Evolutionary conservation across 2,329 filamentous ascomycete species (phyloP).

Genomic region (Teratosphaeriaceae sp.): DNA sequence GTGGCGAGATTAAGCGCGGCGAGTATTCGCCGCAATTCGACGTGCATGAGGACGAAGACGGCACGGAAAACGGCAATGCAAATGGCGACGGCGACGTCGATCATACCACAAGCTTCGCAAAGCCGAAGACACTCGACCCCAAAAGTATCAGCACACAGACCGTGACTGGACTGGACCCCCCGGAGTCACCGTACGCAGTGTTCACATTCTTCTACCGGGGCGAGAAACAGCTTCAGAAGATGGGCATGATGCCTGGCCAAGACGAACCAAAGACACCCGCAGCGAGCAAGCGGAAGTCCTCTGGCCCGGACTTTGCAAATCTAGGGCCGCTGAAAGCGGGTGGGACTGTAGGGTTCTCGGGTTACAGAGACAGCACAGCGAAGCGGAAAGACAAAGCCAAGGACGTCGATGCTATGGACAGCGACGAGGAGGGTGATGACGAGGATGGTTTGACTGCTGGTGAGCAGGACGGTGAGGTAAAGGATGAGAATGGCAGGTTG

Average conservation of each 20-base stretch:
- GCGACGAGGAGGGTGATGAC: constrained; percentile 64
- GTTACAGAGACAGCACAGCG: constrained; percentile 56
- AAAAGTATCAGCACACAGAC: constrained; percentile 98
- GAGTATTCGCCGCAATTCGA: constrained; percentile 98
- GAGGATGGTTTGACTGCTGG: constrained; percentile 57
- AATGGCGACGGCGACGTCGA: constrained; percentile 67
- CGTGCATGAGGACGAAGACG: constrained; percentile 88
- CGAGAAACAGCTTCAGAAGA: constrained; percentile 91
- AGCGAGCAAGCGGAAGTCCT: constrained; percentile 67
- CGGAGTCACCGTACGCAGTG: constrained; percentile 90
- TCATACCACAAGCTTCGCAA: constrained; percentile 95
- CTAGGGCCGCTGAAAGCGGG: constrained; percentile 76
- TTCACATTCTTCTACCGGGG: constrained; percentile 98
- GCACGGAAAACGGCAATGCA: constrained; percentile 44
- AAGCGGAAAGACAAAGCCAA: constrained; percentile 52
- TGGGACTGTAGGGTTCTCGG: constrained; percentile 85
- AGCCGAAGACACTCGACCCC: constrained; percentile 90
- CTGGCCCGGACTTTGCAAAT: constrained; percentile 76
- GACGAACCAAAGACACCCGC: constrained; percentile 56
- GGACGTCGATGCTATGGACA: constrained; percentile 60
- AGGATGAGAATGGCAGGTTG: constrained; percentile 50
- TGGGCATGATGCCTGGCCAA: constrained; percentile 71
- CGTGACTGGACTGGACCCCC: constrained; percentile 94
- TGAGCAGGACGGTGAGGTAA: constrained; percentile 51
- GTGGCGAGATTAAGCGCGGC: constrained; percentile 93